Conservation (phyloP, 129 eudicot species). For the Centaurea solstitialis region DNA sequence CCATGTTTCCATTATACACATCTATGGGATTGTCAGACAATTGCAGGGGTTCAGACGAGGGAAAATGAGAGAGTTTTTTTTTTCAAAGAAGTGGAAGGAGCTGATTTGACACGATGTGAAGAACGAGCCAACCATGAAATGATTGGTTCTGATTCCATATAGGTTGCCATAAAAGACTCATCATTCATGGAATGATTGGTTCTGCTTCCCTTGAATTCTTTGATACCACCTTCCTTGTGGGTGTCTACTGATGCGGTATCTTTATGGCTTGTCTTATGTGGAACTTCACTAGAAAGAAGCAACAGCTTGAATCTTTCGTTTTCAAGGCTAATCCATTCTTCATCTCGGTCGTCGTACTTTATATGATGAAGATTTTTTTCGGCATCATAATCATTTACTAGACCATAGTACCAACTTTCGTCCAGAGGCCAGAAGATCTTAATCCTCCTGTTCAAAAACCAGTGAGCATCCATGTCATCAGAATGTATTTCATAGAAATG, state of each 20-base stretch:
- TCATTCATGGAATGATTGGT: constrained; percentile 22
- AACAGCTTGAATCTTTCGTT: constrained; percentile 81
- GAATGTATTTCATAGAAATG: constrained; percentile 76
- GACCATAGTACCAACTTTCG: constrained; percentile 90
- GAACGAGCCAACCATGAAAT: constrained; percentile 81
- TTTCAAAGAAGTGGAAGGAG: constrained; percentile 44
- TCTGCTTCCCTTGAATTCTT: constrained; percentile 20
- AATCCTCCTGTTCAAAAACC: constrained; percentile 80
- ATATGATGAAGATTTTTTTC: constrained; percentile 79
- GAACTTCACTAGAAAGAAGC: constrained; percentile 84
- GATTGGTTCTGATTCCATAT: constrained; percentile 80
- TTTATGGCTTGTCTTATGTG: constrained; percentile 34
- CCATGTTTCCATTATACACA: constrained; percentile 18
- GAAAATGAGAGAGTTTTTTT: constrained; percentile 36
- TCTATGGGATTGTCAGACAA: constrained; percentile 29
- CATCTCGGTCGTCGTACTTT: constrained; percentile 88
- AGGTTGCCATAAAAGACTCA: constrained; percentile 27
- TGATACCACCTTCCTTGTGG: constrained; percentile 18
- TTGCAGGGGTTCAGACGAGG: constrained; percentile 9
- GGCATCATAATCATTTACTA: constrained; percentile 67
- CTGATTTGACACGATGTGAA: constrained; percentile 56
- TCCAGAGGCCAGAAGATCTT: constrained; percentile 97
- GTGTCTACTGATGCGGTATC: constrained; percentile 16
- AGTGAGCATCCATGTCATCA: constrained; percentile 57
- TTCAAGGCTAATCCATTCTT: constrained; percentile 89